Percentiles rank a stretch among this genome's conserved stretches.
phyloP scores from a whole-genome alignment of 805 yeast genomes.

The Brettanomyces anomalus region DNA sequence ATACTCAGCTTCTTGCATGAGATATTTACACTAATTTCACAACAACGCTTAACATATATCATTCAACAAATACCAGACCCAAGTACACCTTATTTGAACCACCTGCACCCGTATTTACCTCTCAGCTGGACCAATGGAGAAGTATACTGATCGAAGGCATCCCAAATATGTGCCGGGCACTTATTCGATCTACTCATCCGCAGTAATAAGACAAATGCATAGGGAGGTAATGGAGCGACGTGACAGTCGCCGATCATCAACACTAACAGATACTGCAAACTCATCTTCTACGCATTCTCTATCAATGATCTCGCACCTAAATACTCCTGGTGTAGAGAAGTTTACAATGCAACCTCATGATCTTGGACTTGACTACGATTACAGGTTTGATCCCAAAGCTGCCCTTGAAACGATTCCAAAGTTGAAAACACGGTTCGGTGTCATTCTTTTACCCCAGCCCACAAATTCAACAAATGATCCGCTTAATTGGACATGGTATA shows the following conservation, averaged over 20 bases:
- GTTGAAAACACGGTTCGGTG: constrained; percentile 23
- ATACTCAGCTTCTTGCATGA: too few relatives aligned
- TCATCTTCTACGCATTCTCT: not conserved
- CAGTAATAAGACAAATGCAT: constrained; percentile 15
- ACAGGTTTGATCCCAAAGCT: constrained; percentile 8
- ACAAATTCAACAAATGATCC: constrained; percentile 41
- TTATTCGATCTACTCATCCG: constrained; percentile 40
- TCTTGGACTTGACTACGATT: constrained; percentile 9
- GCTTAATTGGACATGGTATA: constrained; percentile 34
- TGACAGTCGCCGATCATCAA: constrained; percentile 2
- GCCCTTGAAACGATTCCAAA: constrained; percentile 16
- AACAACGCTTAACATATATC: too few relatives aligned
- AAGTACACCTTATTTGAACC: too few relatives aligned
- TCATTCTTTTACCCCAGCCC: constrained; percentile 39
- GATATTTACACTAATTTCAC: too few relatives aligned
- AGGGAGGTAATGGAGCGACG: not conserved
- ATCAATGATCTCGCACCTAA: not conserved
- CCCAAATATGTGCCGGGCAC: constrained; percentile 48
- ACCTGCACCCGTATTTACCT: too few relatives aligned
- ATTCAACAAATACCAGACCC: too few relatives aligned
- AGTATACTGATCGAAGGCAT: constrained; percentile 26
- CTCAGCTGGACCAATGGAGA: constrained; percentile 19
- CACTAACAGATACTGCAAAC: not conserved
- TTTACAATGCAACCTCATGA: constrained; percentile 2
- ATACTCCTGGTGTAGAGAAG: not conserved